Base-by-base conservation (phyloP, 352 stramenopile genomes). In the Pythium oligandrum region DNA sequence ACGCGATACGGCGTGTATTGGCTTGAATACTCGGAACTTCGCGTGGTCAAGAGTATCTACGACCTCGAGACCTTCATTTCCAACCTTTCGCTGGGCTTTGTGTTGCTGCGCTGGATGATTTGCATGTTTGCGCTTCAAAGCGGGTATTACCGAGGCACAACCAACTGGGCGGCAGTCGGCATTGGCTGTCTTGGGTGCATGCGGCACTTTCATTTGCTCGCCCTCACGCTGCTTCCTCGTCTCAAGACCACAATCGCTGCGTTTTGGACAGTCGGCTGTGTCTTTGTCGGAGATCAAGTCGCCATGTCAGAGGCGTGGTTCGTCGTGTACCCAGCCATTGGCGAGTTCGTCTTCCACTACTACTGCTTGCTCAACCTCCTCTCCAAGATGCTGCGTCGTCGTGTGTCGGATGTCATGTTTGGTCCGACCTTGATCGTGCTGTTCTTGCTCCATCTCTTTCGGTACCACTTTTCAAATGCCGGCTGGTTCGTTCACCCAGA, bases 291-390 rank as follows among this genome's bases (percentile, higher is more conserved):
- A 1, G 63, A 77, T 6, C 69, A 82, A 34, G 48, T 40, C 7
- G 63, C 58, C 11, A 49, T 76, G 10, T 69, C 66, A 1, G 66
- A 78, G 42, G 63, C 66, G 5, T 80, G 71, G 71, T 78, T 73
- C 34, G 56, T 71, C 11, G 62, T 82, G 12, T 85, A 80, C 40
- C 69, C 66, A 1, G 53, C 59, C 3, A 59, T 82, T 31, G 58
- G 48, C 9, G 74, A 79, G 49, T 53, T 79, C 17, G 51, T 64
- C 4, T 53, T 82, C 0, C 50, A 81, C 4, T 68, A 70, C 31
- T 85, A 68, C 55, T 76, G 69, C 11, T 33, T 82, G 36, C 48
- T 82, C 39, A 80, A 85, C 52, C 66, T 78, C 11, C 40, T 64
- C n/a, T 63, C 66, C 32, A 82, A 80, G 44, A 48, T 78, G 33